phyloP scores from a whole-genome alignment of 1,139 yeast genomes.

The Wickerhamomyces sp. region DNA sequence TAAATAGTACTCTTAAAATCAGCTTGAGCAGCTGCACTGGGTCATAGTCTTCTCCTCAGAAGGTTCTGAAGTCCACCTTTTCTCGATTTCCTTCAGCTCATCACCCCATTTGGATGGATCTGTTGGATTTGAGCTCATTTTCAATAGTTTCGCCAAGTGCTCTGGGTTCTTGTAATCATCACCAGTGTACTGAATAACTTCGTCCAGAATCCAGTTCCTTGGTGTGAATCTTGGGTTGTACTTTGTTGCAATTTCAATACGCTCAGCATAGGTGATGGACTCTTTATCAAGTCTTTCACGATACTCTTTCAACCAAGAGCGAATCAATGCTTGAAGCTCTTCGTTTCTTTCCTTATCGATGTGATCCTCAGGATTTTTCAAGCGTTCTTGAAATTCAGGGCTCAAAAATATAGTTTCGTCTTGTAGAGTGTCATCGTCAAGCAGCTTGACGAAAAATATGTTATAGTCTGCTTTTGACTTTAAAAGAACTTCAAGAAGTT shows the following conservation, averaged over 20 bases:
- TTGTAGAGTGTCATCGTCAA: constrained; percentile 32
- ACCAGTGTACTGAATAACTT: constrained; percentile 51
- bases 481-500: constrained; percentile 54
- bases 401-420: constrained; percentile 34
- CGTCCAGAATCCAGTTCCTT: constrained; percentile 81
- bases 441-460: constrained; percentile 64
- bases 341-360: constrained; percentile 27
- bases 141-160: constrained; percentile 47
- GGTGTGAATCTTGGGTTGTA: constrained; percentile 81
- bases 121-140: constrained; percentile 62
- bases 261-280: constrained; percentile 30
- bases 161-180: constrained; percentile 28
- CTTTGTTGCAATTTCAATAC: constrained; percentile 36
- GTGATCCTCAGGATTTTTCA: constrained; percentile 21
- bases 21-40: constrained; percentile 65
- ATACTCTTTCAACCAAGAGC: constrained; percentile 34
- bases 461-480: constrained; percentile 73
- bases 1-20: no score
- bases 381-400: constrained; percentile 18
- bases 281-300: constrained; percentile 35
- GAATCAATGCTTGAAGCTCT: constrained; percentile 24
- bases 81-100: constrained; percentile 50
- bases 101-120: constrained; percentile 59
- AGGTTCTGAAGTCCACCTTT: constrained; percentile 44
- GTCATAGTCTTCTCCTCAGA: constrained; percentile 48